phyloP scores from a whole-genome alignment of 768 basidiomycete species.

The Trametes cubensis region DNA sequence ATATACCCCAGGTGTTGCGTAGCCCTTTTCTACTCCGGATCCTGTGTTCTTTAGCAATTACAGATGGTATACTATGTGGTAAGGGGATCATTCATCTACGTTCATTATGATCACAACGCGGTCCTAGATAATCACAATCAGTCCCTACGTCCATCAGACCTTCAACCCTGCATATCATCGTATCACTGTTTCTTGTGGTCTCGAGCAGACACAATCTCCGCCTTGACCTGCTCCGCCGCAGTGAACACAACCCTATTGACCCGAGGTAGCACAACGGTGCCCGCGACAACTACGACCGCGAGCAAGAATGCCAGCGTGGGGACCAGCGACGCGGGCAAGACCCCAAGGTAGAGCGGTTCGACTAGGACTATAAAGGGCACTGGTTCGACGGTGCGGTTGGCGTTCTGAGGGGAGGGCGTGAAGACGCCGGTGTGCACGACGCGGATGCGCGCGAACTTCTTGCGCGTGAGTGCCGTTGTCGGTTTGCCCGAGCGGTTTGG shows the following conservation, averaged over 20 bases:
- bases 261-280: constrained; percentile 24
- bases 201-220: constrained; percentile 10
- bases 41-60: too few species aligned
- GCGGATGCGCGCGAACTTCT: constrained; percentile 61
- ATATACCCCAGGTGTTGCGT: not conserved
- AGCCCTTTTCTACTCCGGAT: not conserved
- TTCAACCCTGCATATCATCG: not conserved
- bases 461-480: constrained; percentile 36
- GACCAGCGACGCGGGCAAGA: constrained; percentile 57
- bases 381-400: constrained; percentile 15
- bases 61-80: too few species aligned
- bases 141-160: too few species aligned
- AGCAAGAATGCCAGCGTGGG: constrained; percentile 38
- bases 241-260: constrained; percentile 15
- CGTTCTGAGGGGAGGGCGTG: constrained; percentile 37
- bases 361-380: constrained; percentile 57
- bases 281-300: constrained; percentile 33
- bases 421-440: constrained; percentile 55
- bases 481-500: constrained; percentile 7
- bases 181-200: not conserved
- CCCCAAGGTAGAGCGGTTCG: constrained; percentile 62
- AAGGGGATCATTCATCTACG: too few species aligned
- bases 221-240: constrained; percentile 21
- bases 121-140: too few species aligned
- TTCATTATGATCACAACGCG: too few species aligned